Evolutionary conservation across 2,329 filamentous ascomycete species (phyloP).

Genomic region (Aureobasidium sp.): DNA sequence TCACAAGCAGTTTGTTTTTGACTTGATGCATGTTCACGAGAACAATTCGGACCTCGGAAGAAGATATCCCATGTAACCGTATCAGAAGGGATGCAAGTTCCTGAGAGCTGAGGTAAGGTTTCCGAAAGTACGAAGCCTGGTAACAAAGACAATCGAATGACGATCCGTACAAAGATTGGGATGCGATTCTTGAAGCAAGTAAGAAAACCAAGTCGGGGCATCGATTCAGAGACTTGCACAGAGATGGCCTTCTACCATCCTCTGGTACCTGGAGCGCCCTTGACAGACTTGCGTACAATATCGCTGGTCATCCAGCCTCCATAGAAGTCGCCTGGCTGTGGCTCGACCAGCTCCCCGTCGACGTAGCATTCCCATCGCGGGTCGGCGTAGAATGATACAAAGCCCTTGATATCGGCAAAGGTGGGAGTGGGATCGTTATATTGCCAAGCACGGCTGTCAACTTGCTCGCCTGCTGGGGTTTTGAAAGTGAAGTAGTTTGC

Average conservation of each 20-base stretch:
- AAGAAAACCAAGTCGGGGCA: not conserved
- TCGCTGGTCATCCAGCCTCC: slow-evolving; percentile 56
- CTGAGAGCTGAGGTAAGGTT: not conserved
- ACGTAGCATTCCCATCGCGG: slow-evolving; percentile 53
- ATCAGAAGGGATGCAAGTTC: too few species aligned
- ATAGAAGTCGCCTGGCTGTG: slow-evolving; percentile 52
- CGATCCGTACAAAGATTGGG: not conserved
- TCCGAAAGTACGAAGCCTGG: not conserved
- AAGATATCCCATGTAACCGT: not conserved
- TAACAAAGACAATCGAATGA: not conserved
- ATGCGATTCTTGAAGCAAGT: not conserved
- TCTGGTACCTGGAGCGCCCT: slow-evolving; percentile 36
- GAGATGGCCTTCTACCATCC: slow-evolving; percentile 19
- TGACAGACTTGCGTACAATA: slow-evolving; percentile 42
- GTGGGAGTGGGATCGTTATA: slow-evolving; percentile 46
- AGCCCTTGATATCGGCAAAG: slow-evolving; percentile 47
- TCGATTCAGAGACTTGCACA: not conserved
- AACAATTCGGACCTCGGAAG: not conserved
- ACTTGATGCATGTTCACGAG: not conserved
- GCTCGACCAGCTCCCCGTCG: slow-evolving; percentile 49
- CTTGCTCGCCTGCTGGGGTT: slow-evolving; percentile 31
- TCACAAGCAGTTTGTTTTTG: not conserved
- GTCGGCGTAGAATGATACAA: slow-evolving; percentile 51
- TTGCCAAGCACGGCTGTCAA: slow-evolving; percentile 49
- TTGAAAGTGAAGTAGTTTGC: slow-evolving; percentile 50